phyloP scores from a whole-genome alignment of 2,329 filamentous ascomycete species.

The Aspergillus niger region DNA sequence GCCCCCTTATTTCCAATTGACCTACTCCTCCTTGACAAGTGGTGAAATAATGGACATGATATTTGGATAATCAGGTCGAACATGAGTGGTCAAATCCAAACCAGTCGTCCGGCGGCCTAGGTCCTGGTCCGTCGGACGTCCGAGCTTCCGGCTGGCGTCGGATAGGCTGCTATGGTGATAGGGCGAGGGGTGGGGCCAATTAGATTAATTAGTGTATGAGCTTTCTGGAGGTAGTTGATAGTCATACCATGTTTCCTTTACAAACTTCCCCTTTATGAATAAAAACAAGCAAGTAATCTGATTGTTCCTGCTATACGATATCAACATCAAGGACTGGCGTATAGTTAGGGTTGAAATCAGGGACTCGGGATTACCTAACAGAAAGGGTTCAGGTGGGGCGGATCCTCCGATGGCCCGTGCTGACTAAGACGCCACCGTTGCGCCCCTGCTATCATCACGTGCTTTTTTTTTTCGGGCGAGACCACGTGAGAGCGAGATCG shows the following conservation, averaged over 20 bases:
- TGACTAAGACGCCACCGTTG: background rate
- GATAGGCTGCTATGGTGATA: background rate
- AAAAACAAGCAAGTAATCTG: too few relatives aligned
- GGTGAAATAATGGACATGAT: background rate
- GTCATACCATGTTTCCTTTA: too few relatives aligned
- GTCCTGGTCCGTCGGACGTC: background rate
- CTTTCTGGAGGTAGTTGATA: background rate
- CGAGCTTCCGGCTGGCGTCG: background rate
- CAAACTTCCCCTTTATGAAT: too few relatives aligned
- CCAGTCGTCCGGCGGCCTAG: background rate
- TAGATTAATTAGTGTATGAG: background rate
- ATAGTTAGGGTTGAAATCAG: background rate
- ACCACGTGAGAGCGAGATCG: conserved; percentile 28
- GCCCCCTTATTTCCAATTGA: background rate
- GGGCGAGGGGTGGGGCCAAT: background rate
- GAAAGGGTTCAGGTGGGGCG: background rate
- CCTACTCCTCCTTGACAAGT: background rate
- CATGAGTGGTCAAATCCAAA: too few relatives aligned
- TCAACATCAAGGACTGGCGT: background rate
- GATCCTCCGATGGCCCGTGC: background rate
- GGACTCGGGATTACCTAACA: background rate
- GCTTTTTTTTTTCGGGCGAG: conserved; percentile 1
- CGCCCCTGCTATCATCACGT: conserved; percentile 14
- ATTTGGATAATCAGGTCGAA: background rate
- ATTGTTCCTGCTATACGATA: too few relatives aligned